Evolutionary conservation across 345 rosid genomes (phyloP), one percentile per base, ranked within the genome.

Genomic region (Turnera subulata): DNA sequence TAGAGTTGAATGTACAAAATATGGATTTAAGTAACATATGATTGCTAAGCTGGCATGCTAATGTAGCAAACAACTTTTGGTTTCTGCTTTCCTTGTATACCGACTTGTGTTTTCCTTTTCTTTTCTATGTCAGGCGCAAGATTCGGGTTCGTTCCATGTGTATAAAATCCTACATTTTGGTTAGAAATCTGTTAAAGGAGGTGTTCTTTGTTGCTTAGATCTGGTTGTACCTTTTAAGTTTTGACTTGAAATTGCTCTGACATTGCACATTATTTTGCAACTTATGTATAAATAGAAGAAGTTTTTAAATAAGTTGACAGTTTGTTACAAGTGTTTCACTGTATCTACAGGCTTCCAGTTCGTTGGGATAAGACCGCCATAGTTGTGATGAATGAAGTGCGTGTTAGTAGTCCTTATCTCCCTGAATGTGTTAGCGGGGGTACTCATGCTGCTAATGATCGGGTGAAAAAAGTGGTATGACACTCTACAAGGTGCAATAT

Each of bases 401-500:
- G 95, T 35, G 99, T 93, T 58, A 70, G 70, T 72, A 87, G 90
- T 71, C 99, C 99, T 0, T 93, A 93, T 78, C 77, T 81, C 37
- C 78, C 99, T 0, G 96, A 88, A 57, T 82, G 78, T 71, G 99
- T 93, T 64, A 67, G 65, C 48, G 99, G 97, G 70, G 97, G 99
- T 74, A 84, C 97, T 62, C 69, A 89, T 69, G 83, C 90, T 56
- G 99, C 99, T 79, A 93, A 93, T 74, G 91, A 89, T 40, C 80
- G 97, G 49, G 99, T 93, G 69, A 93, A 78, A 80, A 93, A 89
- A 89, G 97, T 93, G 95, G 99, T 87, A 79, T 84, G 85, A 6
- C 52, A 51, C 55, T 57, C 15, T 14, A 33, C 59, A 14, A 33
- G 44, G 43, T n/a, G 29, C 50, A 33, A 17, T 13, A 32, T 33